Base-by-base conservation (phyloP, 352 stramenopile genomes). In the Globisporangium paddicum region DNA sequence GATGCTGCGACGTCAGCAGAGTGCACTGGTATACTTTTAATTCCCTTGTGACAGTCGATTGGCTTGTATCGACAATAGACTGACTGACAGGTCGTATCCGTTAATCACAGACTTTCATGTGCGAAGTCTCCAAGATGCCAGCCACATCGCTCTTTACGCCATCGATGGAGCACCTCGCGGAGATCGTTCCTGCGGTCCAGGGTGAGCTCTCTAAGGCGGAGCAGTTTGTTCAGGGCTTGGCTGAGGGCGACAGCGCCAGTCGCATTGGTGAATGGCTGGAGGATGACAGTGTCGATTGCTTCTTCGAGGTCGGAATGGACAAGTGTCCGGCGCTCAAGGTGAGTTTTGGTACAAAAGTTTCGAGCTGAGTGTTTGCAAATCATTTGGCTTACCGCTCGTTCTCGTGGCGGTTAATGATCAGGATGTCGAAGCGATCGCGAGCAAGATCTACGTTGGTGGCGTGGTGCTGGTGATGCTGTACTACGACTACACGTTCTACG, bases 401-500 rank as follows among this genome's bases (percentile, higher is more conserved):
- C 26, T 37, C 45, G 19, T 37, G 25, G 19, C 5, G 49, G 11
- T 40, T 25, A 8, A 18, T 53, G 54, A 41, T 32, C n/a, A 94
- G 72, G 83, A 96, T 47, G 86, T 98, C 26, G 92, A 98, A 64
- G 77, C 96, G 11, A 90, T 98, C 59, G 92, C 90, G n/a, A 97
- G 82, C 64, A 98, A 98, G 72, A 87, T 89, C 26, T 97, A 98
- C 69, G 77, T 97, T 14, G 86, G 82, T 26, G 90, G 86, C 8
- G 77, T 98, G 30, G 87, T 98, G 58, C 75, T 96, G 23, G 93
- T 97, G 11, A 71, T 92, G 62, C 84, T 98, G n/a, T 97, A 96
- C 69, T 98, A 92, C 64, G 77, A 95, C 62, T 87, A 82, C 52
- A 96, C 79, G 9, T 97, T 97, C 61, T 98, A 97, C 72, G 77